Base-by-base conservation (phyloP, 148 eudicot species). In the Vaccinium macrocarpon region DNA sequence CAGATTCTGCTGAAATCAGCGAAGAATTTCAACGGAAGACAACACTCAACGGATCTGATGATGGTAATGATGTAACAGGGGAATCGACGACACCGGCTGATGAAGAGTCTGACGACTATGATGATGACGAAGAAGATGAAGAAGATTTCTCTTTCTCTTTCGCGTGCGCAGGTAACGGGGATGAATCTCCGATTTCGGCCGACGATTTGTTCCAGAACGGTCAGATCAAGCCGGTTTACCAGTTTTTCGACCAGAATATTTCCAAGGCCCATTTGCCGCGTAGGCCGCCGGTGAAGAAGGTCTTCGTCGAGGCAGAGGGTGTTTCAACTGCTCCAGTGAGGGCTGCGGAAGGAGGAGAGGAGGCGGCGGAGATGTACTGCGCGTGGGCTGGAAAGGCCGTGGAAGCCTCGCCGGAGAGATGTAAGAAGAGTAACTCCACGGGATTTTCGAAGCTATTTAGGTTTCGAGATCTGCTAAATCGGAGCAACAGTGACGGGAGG, bases 381-480 rank as follows among this genome's bases (percentile, higher is more conserved):
- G 86, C 66, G 19, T 94, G 94, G 95, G 82, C 89, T 0, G 77
- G 84, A 56, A 61, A 87, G 61, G 85, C 86, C 27, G 77, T 84
- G 80, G 89, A 79, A 21, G 77, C 86, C 49, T 55, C 87, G 78
- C 88, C 88, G 84, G 91, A 91, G 80, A 59, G 85, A 27, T 91
- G 95, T 51, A 89, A 89, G 85, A 97, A 97, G 90, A 93, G 99
- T 84, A 95, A 91, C 82, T 97, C 99, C 51, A 97, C 99, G 14
- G 99, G 99, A 19, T 97, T 97, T 81, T 97, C 99, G 23, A 94
- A 93, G 89, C 72, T 95, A 1, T 89, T 96, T 91, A 89, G 91
- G 86, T 87, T 97, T 51, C 88, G 89, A 52, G 99, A 96, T 1
- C 64, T 91, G 78, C 21, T 88, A 6, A 59, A 78, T 27, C 84